Conservation (phyloP, 306 rosid genomes). For the Ceratonia siliqua region DNA sequence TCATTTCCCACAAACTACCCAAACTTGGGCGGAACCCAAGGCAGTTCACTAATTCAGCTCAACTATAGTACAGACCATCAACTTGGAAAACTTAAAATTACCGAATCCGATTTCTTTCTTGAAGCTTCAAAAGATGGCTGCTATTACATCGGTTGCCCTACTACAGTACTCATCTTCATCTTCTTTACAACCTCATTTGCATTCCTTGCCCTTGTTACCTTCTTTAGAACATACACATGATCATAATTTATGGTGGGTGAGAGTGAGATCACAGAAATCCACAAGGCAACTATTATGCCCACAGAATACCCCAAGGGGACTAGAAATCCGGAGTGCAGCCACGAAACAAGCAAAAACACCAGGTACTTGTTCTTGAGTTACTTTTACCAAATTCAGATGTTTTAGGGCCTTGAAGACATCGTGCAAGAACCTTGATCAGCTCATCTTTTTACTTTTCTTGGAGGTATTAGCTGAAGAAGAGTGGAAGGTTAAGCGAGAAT, state of each 20-base stretch:
- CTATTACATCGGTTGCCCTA: conserved; percentile 55
- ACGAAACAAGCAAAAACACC: conserved; percentile 87
- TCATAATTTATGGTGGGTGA: conserved; percentile 42
- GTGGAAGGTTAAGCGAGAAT: conserved; percentile 84
- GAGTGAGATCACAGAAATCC: conserved; percentile 44
- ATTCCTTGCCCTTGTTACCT: conserved; percentile 40
- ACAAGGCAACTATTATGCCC: conserved; percentile 39
- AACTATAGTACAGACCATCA: conserved; percentile 18
- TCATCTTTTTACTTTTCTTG: conserved; percentile 33
- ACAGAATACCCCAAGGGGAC: conserved; percentile 43
- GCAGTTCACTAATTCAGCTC: conserved; percentile 29
- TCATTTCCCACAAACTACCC: conserved; percentile 19
- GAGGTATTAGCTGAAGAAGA: conserved; percentile 92
- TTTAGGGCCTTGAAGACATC: conserved; percentile 9
- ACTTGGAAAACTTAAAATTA: neutral
- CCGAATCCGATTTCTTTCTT: conserved; percentile 25
- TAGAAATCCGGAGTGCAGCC: conserved; percentile 67
- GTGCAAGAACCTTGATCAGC: conserved; percentile 21
- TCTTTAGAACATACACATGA: conserved; percentile 48
- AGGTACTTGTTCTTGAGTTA: conserved; percentile 51
- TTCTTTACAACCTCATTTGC: conserved; percentile 45
- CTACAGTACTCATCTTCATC: conserved; percentile 54
- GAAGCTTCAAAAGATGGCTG: conserved; percentile 51
- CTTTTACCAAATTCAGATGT: neutral
- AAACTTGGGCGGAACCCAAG: conserved; percentile 2